These are phyloP conservation scores for Poterioochromonas sp. DNA, from an alignment of 352 stramenopile species.

Conservation along the genomic window DNA sequence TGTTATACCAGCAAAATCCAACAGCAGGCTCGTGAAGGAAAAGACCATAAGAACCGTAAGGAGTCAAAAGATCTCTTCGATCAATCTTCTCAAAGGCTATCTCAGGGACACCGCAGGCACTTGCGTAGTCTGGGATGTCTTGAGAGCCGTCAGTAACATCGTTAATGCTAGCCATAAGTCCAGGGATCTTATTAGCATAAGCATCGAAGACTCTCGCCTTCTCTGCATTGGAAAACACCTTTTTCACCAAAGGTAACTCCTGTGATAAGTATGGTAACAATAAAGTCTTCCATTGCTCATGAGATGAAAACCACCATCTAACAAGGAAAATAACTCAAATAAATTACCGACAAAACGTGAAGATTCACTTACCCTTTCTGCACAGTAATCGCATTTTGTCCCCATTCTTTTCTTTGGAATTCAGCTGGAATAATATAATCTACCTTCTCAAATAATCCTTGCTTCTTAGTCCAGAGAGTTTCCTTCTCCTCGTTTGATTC, in stretches of 20 bases:
- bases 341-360: too few species aligned
- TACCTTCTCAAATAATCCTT: background rate
- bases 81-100: background rate
- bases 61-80: background rate
- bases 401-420: too few species aligned
- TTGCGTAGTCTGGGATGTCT: conserved; percentile 15
- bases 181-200: background rate
- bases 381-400: too few species aligned
- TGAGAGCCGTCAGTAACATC: conserved; percentile 8
- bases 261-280: background rate
- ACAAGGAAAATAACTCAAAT: background rate
- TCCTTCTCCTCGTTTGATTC: background rate
- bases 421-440: background rate
- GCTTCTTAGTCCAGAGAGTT: background rate
- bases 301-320: background rate
- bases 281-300: conserved; percentile 11
- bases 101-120: background rate
- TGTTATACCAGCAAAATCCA: conserved; percentile 12
- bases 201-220: background rate
- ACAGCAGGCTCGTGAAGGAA: background rate
- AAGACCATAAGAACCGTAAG: background rate
- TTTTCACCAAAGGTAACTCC: background rate
- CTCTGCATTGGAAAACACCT: background rate
- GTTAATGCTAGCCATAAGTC: background rate
- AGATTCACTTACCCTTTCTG: too few species aligned